Percentiles rank a stretch among this genome's conserved stretches.
Conservation (phyloP, 805 yeast genomes). For the Lachancea cidri region DNA sequence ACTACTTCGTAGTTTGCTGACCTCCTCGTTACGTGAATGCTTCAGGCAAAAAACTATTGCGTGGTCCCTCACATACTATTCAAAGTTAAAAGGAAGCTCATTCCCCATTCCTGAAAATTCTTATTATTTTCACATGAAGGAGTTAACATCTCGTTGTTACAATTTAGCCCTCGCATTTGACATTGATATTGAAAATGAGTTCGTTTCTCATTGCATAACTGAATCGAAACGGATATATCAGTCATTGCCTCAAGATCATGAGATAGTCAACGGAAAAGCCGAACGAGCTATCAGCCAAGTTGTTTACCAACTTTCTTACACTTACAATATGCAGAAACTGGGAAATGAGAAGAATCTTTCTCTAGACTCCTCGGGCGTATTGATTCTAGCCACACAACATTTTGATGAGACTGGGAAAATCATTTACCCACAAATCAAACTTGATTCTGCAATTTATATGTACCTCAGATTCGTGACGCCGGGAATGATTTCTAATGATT, state of each 20-base stretch:
- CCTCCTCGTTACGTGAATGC: constrained; percentile 44
- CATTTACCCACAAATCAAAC: constrained; percentile 15
- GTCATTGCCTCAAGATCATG: constrained; percentile 24
- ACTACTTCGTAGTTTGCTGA: constrained; percentile 56
- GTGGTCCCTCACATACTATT: constrained; percentile 24
- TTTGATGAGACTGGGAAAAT: constrained; percentile 18
- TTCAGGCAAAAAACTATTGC: constrained; percentile 27
- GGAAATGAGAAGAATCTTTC: constrained; percentile 29
- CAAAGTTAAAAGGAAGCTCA: constrained; percentile 14
- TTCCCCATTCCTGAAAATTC: constrained; percentile 18
- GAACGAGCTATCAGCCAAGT: constrained; percentile 34
- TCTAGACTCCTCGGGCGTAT: constrained; percentile 31
- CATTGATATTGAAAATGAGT: constrained; percentile 44
- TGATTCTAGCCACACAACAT: constrained; percentile 24
- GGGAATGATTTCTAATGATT: constrained; percentile 21
- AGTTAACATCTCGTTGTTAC: constrained; percentile 37
- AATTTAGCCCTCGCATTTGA: constrained; percentile 63
- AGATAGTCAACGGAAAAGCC: constrained; percentile 29
- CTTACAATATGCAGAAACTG: constrained; percentile 29
- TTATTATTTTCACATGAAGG: constrained; percentile 27
- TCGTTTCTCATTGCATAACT: constrained; percentile 31
- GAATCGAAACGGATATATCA: constrained; percentile 41
- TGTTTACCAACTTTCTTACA: constrained; percentile 35
- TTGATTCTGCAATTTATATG: constrained; percentile 35
- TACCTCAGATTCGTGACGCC: constrained; percentile 42